Base-by-base conservation (phyloP, 495 filamentous ascomycete genomes). In the Lasiosphaeria ovina region DNA sequence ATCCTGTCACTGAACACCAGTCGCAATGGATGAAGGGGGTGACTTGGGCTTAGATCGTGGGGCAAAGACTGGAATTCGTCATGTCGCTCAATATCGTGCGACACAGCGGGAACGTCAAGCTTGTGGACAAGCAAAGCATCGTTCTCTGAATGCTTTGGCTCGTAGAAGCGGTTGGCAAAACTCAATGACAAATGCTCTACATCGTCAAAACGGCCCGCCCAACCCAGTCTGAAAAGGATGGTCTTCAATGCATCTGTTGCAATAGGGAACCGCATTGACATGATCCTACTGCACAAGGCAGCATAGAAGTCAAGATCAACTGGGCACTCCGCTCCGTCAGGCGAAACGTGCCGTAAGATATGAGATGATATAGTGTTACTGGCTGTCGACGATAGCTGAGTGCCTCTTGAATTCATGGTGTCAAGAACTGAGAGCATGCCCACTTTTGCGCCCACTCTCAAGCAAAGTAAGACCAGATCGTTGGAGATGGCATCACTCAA, bases 1-100 rank as follows among this genome's bases (percentile, higher is more conserved):
- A 74, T 34, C 47, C 65, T 69, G 2, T 3, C 55, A 12, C 66
- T 60, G 57, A 77, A 75, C 4, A 77, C 56, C 11, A 63, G 62
- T 16, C 62, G 66, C 5, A 77, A 12, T 24, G 72, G 72, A 51
- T 77, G 75, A 1, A 58, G 52, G 1, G 54, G 62, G 38, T 57
- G 49, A 9, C 52, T 10, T 3, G 32, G 12, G 24, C 24, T 16
- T 11, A 64, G 48, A n/a, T 55, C 42, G 24, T 31, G 6, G 10
- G 64, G 57, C 8, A 66, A 9, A 6, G 3, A 7, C 35, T 52
- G 47, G 44, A 63, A 55, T 5, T 51, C 35, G 42, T n/a, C 33
- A 33, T 36, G 58, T 60, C 12, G 35, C 59, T 64, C 14, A 61
- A 52, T 51, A 12, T 35, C 24, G 31, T 40, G 45, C 50, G 72